These are phyloP conservation scores for Rhizophora mangle DNA, from an alignment of 345 rosid genomes.

Conservation along the genomic window DNA sequence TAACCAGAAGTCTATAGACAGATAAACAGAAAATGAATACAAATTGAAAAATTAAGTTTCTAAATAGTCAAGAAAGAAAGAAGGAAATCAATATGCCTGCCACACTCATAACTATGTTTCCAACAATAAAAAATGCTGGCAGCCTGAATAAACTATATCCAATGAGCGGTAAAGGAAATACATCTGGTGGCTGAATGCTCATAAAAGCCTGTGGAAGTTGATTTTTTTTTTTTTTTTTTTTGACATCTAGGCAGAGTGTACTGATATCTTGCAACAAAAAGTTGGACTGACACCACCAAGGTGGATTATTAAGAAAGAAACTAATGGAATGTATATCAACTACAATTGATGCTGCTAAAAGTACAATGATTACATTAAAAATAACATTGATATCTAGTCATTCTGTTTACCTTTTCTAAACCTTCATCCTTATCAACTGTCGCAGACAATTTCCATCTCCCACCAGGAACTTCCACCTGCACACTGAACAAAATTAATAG, in stretches of 20 bases:
- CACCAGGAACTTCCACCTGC: conserved; percentile 30
- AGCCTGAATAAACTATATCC: background rate
- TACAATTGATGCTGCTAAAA: background rate
- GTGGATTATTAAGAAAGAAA: background rate
- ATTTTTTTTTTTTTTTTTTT: background rate
- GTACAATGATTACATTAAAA: background rate
- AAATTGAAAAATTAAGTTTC: background rate
- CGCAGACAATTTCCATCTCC: conserved; percentile 16
- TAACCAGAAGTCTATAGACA: background rate
- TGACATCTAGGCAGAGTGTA: background rate
- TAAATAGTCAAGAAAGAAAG: background rate
- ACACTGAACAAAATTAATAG: background rate
- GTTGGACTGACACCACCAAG: background rate
- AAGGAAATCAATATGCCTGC: background rate
- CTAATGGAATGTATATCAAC: background rate
- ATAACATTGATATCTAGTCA: background rate
- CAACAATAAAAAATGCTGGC: background rate
- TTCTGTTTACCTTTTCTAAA: conserved; percentile 24
- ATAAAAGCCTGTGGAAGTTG: background rate
- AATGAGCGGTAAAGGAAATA: background rate
- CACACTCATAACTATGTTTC: background rate
- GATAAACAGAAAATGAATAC: background rate
- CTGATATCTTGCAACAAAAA: background rate
- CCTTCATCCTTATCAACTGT: conserved; percentile 28
- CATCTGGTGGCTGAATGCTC: background rate